Conservation (phyloP, 352 stramenopile species). For the Albugo candida region DNA sequence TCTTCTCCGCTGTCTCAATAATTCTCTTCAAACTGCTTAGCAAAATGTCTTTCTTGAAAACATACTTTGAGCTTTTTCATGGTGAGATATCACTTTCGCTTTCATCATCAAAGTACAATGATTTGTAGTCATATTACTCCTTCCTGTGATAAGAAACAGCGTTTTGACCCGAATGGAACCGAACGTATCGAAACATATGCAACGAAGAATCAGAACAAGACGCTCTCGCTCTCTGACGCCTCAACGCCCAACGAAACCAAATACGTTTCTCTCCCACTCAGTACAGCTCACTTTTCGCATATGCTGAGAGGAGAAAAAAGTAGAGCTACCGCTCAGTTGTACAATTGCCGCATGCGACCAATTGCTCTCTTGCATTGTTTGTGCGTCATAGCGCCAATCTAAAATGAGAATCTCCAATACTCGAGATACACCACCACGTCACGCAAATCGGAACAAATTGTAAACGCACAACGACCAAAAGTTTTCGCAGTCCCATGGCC, state of each 20-base stretch:
- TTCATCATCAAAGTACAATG: no score
- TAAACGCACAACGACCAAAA: slow-evolving; percentile 82
- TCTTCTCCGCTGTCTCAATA: no score
- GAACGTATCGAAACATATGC: slow-evolving; percentile 44
- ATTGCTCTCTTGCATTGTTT: slow-evolving; percentile 4
- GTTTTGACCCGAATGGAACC: slow-evolving; percentile 24
- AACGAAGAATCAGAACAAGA: slow-evolving; percentile 65
- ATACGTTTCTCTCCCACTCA: no score
- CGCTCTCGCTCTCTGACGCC: no score
- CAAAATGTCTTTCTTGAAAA: no score
- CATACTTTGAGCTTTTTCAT: no score
- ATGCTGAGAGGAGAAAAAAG: slow-evolving; percentile 27
- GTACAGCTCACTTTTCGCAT: not conserved
- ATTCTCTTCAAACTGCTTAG: no score
- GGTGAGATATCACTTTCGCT: no score
- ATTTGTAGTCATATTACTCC: slow-evolving; percentile 13
- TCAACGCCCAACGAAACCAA: no score
- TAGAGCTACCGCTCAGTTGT: slow-evolving; percentile 38
- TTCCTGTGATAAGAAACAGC: not conserved
- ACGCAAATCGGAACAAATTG: slow-evolving; percentile 24
- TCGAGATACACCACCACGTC: not conserved
- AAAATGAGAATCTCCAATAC: not conserved
- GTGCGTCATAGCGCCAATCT: not conserved
- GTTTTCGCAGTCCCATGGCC: slow-evolving; percentile 77
- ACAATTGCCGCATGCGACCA: slow-evolving; percentile 21